Base-by-base conservation (phyloP, 31 red algal genomes). In the Odonthalia washingtoniensis region DNA sequence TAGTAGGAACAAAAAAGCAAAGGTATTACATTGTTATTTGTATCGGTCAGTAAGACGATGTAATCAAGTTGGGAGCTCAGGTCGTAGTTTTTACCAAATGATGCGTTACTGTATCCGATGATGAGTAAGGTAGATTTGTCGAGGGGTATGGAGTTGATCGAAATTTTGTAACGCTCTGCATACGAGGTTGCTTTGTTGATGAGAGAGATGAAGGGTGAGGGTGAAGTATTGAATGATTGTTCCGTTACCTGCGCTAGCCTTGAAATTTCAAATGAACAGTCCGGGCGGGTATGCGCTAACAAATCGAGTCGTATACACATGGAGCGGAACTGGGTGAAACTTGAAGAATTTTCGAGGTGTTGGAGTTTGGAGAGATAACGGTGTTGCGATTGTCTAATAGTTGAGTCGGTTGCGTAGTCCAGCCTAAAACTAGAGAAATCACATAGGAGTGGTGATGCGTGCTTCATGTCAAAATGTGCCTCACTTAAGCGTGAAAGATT, bases 71-170 rank as follows among this genome's bases (percentile, higher is more conserved):
- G 82, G 24, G 82, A 85, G 0, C 43, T 74, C 0, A 33, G 43
- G 62, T 73, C 67, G 2, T 14, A 30, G 43, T 85, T 74, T 40
- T 85, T 85, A 30, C 67, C 82, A 28, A 85, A 85, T 38, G 67
- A 85, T 16, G 82, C 61, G 42, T 85, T 69, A 4, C 61, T 68
- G 31, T 44, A 82, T 1, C 78, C 78, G 38, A 82, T 82, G 14
- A 90, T 17, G 33, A 49, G 78, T 18, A 90, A 46, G 0, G 0
- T 61, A 0, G 72, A 46, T 1, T 31, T 1, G 78, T 90, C 44
- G 0, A 90, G 34, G 0, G 3, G n/a, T 9, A 9, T 30, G 63
- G 65, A 40, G 3, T 45, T 14, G 6, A 89, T 42, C 0, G 74
- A 64, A 1, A 80, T 35, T 0, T 42, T 14, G 26, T 79, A 27